These are phyloP conservation scores for Nicotiana tomentosiformis DNA, from an alignment of 257 asterid genomes.

Conservation along the genomic window DNA sequence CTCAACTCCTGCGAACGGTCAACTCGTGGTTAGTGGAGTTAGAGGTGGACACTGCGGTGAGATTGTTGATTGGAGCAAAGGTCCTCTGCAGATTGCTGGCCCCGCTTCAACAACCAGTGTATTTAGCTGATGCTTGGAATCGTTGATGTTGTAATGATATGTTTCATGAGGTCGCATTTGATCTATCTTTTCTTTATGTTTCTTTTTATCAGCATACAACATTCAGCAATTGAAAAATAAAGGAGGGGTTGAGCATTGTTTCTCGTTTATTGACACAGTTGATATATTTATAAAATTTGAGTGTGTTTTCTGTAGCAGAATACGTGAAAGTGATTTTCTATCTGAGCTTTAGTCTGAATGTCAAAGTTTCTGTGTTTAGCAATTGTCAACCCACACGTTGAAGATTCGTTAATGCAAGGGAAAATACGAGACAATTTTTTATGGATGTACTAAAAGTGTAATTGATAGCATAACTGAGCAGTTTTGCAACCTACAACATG, in stretches of 20 bases:
- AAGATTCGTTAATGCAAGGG: no score
- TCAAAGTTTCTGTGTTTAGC: not conserved
- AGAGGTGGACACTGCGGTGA: conserved; percentile 22
- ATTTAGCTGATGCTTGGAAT: conserved; percentile 4
- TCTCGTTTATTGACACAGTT: not conserved
- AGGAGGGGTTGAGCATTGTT: not conserved
- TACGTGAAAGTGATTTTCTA: not conserved
- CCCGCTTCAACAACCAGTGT: conserved; percentile 6
- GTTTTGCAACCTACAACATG: no score
- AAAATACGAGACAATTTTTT: no score
- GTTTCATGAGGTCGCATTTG: not conserved
- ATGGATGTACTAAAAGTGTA: no score
- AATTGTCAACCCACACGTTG: no score
- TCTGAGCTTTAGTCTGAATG: not conserved
- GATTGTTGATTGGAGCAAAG: not conserved
- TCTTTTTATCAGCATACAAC: not conserved
- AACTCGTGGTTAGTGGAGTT: conserved; percentile 14
- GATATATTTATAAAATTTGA: not conserved
- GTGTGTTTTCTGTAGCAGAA: not conserved
- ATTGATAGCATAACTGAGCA: no score
- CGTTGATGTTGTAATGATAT: not conserved
- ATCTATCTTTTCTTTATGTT: not conserved
- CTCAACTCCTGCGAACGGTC: not conserved
- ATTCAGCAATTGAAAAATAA: not conserved
- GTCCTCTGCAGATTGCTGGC: not conserved